A percentile compares a stretch with the other conserved stretches of the same genome.
Conservation (phyloP, 2,329 filamentous ascomycete species). For the Zymoseptoria pseudotritici region DNA sequence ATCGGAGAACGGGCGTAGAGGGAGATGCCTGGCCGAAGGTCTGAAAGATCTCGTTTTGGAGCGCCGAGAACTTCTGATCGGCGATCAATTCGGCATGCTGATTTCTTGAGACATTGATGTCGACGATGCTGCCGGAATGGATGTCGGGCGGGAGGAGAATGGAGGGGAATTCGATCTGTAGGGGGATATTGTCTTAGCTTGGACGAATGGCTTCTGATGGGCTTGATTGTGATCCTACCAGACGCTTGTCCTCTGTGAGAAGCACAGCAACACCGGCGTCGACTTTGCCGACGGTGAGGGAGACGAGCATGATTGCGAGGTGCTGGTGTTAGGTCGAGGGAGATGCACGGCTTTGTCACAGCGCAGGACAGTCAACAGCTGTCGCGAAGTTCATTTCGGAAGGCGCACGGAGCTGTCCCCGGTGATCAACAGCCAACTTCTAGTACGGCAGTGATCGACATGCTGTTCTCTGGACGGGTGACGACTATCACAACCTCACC, state of each 20-base stretch:
- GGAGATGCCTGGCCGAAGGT: conserved; percentile 80
- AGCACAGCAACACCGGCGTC: conserved; percentile 97
- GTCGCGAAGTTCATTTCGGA: not conserved
- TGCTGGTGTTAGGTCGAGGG: not conserved
- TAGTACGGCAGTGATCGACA: not conserved
- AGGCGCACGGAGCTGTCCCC: not conserved
- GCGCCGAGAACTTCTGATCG: conserved; percentile 66
- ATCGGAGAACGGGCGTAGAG: conserved; percentile 68
- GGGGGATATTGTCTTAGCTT: not conserved
- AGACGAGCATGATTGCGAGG: conserved; percentile 70
- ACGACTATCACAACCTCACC: not conserved
- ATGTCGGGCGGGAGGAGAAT: conserved; percentile 95
- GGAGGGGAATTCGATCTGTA: conserved; percentile 94
- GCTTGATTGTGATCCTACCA: conserved; percentile 54
- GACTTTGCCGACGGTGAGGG: conserved; percentile 96
- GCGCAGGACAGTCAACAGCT: not conserved
- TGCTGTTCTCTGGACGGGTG: not conserved
- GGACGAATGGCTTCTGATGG: not conserved
- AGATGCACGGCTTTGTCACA: not conserved
- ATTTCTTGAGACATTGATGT: conserved; percentile 92
- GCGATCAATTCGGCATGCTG: conserved; percentile 66
- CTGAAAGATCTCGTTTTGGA: conserved; percentile 83
- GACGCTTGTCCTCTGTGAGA: conserved; percentile 89
- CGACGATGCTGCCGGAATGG: conserved; percentile 91
- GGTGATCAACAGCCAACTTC: not conserved